phyloP scores from a whole-genome alignment of 2,329 filamentous ascomycete species.

The Penicillium sp. region DNA sequence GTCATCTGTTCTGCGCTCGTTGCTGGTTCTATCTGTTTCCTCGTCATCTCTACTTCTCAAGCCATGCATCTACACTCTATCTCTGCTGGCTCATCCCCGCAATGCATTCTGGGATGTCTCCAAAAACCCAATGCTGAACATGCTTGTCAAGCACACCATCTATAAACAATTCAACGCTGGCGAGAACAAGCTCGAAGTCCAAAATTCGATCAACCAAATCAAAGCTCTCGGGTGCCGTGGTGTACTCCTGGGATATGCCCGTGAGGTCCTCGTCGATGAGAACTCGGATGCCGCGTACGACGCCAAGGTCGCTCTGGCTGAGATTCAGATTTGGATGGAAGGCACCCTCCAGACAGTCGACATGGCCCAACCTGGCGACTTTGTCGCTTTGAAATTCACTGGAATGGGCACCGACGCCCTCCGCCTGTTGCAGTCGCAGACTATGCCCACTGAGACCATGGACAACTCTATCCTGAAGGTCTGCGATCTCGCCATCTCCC shows the following conservation, averaged over 20 bases:
- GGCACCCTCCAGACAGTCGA: conserved; percentile 55
- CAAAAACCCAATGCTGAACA: conserved; percentile 48
- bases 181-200: conserved; percentile 50
- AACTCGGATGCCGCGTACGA: conserved; percentile 31
- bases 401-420: conserved; percentile 50
- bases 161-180: conserved; percentile 61
- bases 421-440: conserved; percentile 41
- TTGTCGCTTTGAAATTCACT: conserved; percentile 53
- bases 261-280: conserved; percentile 54
- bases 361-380: conserved; percentile 54
- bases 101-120: conserved; percentile 50
- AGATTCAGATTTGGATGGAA: conserved; percentile 50
- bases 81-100: conserved; percentile 51
- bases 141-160: conserved; percentile 48
- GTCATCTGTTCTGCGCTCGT: conserved; percentile 39
- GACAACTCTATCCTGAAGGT: conserved; percentile 46
- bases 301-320: conserved; percentile 33
- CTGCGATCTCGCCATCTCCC: conserved; percentile 44
- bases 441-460: conserved; percentile 44
- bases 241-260: conserved; percentile 55
- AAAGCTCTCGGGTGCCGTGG: conserved; percentile 54
- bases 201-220: conserved; percentile 47
- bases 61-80: conserved; percentile 71
- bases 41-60: conserved; percentile 59
- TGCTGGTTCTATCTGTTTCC: conserved; percentile 40